These are phyloP conservation scores for Trichophaea hybrida DNA, from an alignment of 2,329 filamentous ascomycete species.

Conservation along the genomic window DNA sequence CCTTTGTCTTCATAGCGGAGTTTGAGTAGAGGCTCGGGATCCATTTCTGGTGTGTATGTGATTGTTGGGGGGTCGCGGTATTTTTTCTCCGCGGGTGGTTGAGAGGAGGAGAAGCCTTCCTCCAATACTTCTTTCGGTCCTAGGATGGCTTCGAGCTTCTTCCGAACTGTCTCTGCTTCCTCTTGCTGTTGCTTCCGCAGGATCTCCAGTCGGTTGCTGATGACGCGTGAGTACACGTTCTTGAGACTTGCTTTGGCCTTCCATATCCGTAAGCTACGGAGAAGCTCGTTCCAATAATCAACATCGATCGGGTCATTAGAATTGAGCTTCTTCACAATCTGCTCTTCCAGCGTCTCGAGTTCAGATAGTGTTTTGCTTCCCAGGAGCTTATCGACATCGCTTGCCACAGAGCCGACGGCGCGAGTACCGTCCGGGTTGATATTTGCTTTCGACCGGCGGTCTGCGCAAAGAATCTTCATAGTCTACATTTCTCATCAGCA, in stretches of 20 bases:
- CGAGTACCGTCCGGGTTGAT: slow-evolving; percentile 46
- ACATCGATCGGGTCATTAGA: slow-evolving; percentile 88
- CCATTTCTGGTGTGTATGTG: slow-evolving; percentile 37
- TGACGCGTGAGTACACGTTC: slow-evolving; percentile 61
- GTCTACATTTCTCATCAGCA: slow-evolving; percentile 37
- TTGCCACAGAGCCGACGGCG: slow-evolving; percentile 65
- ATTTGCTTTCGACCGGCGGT: slow-evolving; percentile 49
- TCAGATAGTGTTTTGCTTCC: slow-evolving; percentile 74
- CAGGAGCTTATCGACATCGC: slow-evolving; percentile 78
- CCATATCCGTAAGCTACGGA: slow-evolving; percentile 73
- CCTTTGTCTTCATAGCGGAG: slow-evolving; percentile 49
- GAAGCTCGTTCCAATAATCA: slow-evolving; percentile 92
- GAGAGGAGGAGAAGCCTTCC: slow-evolving; percentile 1
- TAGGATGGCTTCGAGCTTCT: slow-evolving; percentile 40
- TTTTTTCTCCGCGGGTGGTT: slow-evolving; percentile 7
- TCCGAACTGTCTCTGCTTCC: slow-evolving; percentile 45
- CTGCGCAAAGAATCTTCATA: slow-evolving; percentile 67
- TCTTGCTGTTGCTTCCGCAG: slow-evolving; percentile 53
- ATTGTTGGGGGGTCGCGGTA: slow-evolving; percentile 5
- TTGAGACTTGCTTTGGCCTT: slow-evolving; percentile 79
- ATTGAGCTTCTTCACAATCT: slow-evolving; percentile 72
- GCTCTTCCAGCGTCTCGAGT: slow-evolving; percentile 69
- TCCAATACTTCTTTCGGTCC: slow-evolving; percentile 27
- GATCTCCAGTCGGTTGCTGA: slow-evolving; percentile 51
- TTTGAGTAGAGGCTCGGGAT: slow-evolving; percentile 53